Base-by-base conservation (phyloP, 768 basidiomycete species). In the Imleria badia region DNA sequence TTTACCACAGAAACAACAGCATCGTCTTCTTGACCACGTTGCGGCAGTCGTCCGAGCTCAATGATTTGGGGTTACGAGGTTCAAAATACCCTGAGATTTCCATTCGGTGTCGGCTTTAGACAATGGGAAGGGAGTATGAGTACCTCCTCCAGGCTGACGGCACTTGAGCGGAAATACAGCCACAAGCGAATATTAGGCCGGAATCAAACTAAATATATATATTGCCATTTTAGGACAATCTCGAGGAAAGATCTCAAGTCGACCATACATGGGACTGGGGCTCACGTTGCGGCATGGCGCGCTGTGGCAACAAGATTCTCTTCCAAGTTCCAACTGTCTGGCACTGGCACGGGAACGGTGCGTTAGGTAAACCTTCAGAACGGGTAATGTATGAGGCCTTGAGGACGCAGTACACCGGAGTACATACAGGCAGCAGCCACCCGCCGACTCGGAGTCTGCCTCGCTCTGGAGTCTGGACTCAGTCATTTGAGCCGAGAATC, bases 141-240 rank as follows among this genome's bases (percentile, higher is more conserved):
- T 33, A 22, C 30, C 19, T 22, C 9, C n/a, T 26, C 26, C 26
- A 26, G 29, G 45, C 39, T 33, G 43, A 53, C 51, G 66, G 66
- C 22, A 45, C 19, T 70, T 70, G 63, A 63, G 64, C 66, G 66
- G 66, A 60, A 40, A 53, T 66, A 60, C 45, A 54, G n/a, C 23
- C 23, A 29, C 33, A 52, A 58, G 60, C 51, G 53, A 26, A 4
- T 26, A 26, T 26, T 26, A 26, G 26, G 26, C 26, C 26, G 26
- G 26, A 26, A 26, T 4, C 6, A 26, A 26, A 6, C 26, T 26
- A 26, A 4, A 26, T 26, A 26, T 42, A 56, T 52, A 51, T 45
- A 57, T 47, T 22, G 10, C 58, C 39, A 17, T 48, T 51, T 54
- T 12, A 20, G 60, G 56, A 15, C n/a, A 42, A 46, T 44, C 47